Evolutionary conservation across 1,284 basidiomycete species (phyloP).

Genomic region (Ustilago loliicola): DNA sequence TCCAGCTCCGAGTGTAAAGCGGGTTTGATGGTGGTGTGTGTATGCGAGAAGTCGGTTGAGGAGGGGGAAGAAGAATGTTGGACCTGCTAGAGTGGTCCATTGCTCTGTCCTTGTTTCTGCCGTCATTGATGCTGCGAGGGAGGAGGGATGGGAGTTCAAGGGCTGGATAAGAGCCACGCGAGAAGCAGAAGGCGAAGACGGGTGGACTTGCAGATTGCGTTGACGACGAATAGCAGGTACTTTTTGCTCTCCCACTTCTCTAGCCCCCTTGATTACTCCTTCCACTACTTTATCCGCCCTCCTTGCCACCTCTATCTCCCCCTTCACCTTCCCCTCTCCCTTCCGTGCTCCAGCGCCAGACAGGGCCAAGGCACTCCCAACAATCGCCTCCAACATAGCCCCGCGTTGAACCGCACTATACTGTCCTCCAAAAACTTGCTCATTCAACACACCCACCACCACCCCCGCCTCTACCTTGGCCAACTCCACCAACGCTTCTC

Average conservation of each 20-base stretch:
- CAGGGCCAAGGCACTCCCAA: constrained; percentile 85
- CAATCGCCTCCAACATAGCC: constrained; percentile 86
- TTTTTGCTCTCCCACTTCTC: constrained; percentile 36
- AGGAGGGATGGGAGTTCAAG: background rate
- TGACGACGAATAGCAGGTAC: constrained; percentile 37
- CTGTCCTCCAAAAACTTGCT: constrained; percentile 92
- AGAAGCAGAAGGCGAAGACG: background rate
- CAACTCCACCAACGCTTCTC: constrained; percentile 82
- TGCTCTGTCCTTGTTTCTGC: background rate
- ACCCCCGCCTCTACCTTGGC: constrained; percentile 82
- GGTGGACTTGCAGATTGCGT: background rate
- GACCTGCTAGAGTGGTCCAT: constrained; percentile 47
- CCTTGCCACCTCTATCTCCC: constrained; percentile 1
- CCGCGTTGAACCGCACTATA: constrained; percentile 88
- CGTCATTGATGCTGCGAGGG: background rate
- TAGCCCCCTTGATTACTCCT: constrained; percentile 15
- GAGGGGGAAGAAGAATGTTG: constrained; percentile 79
- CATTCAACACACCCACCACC: constrained; percentile 79
- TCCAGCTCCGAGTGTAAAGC: constrained; percentile 71
- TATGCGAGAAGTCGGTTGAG: constrained; percentile 85
- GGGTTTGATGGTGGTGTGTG: background rate
- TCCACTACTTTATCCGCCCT: constrained; percentile 19
- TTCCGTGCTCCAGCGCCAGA: constrained; percentile 73
- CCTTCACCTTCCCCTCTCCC: background rate
- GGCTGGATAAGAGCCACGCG: background rate